Percentiles rank a stretch among this genome's conserved stretches.
phyloP scores from a whole-genome alignment of 345 rosid species.

The Raphanus raphanistrum region DNA sequence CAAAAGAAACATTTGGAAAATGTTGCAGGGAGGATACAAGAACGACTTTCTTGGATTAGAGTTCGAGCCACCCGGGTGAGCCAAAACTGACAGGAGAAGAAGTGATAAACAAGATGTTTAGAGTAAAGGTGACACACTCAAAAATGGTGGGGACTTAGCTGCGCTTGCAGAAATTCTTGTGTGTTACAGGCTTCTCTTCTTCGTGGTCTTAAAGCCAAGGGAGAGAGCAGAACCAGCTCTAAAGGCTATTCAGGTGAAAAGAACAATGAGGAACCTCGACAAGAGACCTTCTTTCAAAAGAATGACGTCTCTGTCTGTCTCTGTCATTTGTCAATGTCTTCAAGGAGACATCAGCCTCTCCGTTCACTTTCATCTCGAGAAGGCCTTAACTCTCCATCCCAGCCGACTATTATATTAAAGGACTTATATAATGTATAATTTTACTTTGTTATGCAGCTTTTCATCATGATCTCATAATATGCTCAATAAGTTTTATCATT shows the following conservation, averaged over 20 bases:
- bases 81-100: constrained; percentile 64
- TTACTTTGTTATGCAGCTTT: not conserved
- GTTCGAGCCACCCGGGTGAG: constrained; percentile 64
- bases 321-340: constrained; percentile 36
- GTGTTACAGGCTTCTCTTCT: constrained; percentile 69
- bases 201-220: constrained; percentile 69
- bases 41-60: constrained; percentile 78
- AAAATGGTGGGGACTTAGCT: constrained; percentile 96
- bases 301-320: constrained; percentile 35
- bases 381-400: constrained; percentile 74
- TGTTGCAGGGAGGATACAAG: constrained; percentile 45
- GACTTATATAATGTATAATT: constrained; percentile 9
- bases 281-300: constrained; percentile 53
- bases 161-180: constrained; percentile 60
- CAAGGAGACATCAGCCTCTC: constrained; percentile 68
- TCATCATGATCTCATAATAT: not conserved
- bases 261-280: constrained; percentile 57
- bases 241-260: constrained; percentile 55
- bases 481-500: not conserved
- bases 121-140: constrained; percentile 52
- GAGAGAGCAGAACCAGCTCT: constrained; percentile 72
- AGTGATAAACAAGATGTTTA: constrained; percentile 53
- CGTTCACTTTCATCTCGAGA: constrained; percentile 81
- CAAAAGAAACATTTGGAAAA: not conserved
- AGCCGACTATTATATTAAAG: not conserved